Base-by-base conservation (phyloP, 2,329 filamentous ascomycete genomes). In the Neonectria hederae region DNA sequence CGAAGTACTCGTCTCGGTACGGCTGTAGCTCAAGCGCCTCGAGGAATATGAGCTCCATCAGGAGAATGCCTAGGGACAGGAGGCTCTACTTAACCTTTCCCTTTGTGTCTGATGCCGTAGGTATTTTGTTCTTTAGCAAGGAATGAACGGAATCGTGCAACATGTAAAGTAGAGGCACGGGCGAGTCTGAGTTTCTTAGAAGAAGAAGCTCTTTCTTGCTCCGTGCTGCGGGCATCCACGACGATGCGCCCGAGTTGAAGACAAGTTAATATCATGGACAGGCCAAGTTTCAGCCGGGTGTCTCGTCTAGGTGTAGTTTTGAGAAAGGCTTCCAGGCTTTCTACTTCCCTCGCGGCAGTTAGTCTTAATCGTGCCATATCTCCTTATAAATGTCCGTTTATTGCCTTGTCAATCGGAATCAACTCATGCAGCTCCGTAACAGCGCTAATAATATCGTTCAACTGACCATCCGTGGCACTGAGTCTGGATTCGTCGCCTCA, bases 381-480 rank as follows among this genome's bases (percentile, higher is more conserved):
- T 28, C 28, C 9, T 28, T 1, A 9, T 9, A n/a, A n/a, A n/a
- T n/a, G n/a, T n/a, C n/a, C 28, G 9, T 28, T 28, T 28, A 7
- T 9, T 9, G 35, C 21, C 9, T 7, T 32, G 10, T 21, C 26
- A 7, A 52, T 32, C 11, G 22, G 28, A 13, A 51, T 17, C 35
- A 35, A 35, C 13, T 14, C 30, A 11, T 35, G 30, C 30, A 35
- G 11, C 30, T 35, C 30, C 11, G 11, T 21, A 22, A 43, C 26
- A 17, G 48, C 56, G 3, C 30, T 32, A 11, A 58, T 63, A 6
- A 63, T 53, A 11, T 40, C 60, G 8, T 40, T 11, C 10, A 63
- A 4, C 13, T 59, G 32, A 57, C 60, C 60, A 63, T 9, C n/a
- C 28, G 35, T 57, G 57, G 24, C 58, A 57, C 17, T 28, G 46